Base-by-base conservation (phyloP, 768 basidiomycete species). In the Mycena floridula region DNA sequence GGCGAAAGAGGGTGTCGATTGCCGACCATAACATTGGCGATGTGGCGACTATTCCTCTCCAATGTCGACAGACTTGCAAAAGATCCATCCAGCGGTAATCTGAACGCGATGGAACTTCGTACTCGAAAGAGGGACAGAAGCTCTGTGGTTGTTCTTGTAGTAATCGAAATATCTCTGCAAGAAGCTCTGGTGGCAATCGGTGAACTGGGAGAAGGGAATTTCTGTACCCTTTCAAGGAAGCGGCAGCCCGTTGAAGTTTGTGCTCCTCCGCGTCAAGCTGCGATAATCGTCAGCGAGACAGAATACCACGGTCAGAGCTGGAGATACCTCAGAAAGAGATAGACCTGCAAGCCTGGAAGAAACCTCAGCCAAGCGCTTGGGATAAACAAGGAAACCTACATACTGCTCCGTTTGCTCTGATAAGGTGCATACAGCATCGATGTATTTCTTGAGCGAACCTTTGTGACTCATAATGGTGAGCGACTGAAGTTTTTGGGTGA, bases 31-130 rank as follows among this genome's bases (percentile, higher is more conserved):
- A 15, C 5, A 25, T 37, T 12, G 51, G 48, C 11, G 32, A 40
- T 16, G 44, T 49, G 20, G 52, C 52, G 16, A 53, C 43, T 7
- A 53, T 43, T 35, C 52, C 52, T 50, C 52, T 43, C 49, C 49
- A 53, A 26, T 45, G 49, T 22, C 52, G 22, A 38, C 52, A 53
- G 8, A 50, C 49, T 8, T 45, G 22, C 35, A 48, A 30, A 15
- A 53, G 20, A 28, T n/a, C 8, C 3, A 44, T 3, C 2, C 12
- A 22, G n/a, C 18, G 22, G 6, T 16, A 2, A 15, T 46, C 21
- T 18, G 36, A 35, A 25, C 30, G 43, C 11, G 12, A 18, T 40
- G 20, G n/a, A 7, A 7, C 28, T 9, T 26, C 37, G 30, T n/a
- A 25, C 21, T 26, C 11, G 20, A 32, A 41, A 13, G 35, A 23